phyloP scores from a whole-genome alignment of 192 early-diverging fungal species.

The Gonapodya sp. region DNA sequence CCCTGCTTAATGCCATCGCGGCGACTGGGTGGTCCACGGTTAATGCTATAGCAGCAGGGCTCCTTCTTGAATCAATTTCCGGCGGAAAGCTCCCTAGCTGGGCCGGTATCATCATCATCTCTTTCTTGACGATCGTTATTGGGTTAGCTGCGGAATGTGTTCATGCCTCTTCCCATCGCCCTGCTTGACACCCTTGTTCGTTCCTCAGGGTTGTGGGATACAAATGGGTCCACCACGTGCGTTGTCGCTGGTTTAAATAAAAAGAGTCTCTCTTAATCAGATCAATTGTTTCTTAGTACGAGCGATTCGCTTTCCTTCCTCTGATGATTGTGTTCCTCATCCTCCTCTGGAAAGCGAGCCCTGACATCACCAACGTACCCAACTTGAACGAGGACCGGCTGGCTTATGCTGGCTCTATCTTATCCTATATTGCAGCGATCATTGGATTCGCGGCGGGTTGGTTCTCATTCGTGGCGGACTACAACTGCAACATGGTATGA shows the following conservation, averaged over 20 bases:
- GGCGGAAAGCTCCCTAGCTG: not conserved
- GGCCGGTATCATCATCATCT: conserved; percentile 22
- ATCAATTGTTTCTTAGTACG: conserved; percentile 19
- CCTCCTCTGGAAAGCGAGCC: conserved; percentile 11
- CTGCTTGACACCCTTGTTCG: too few species aligned
- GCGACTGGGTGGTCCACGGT: conserved; percentile 21
- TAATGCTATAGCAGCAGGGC: conserved; percentile 24
- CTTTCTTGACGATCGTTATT: conserved; percentile 20
- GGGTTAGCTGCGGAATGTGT: conserved; percentile 13
- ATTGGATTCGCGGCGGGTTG: conserved; percentile 19
- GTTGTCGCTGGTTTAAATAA: too few species aligned
- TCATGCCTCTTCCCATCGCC: too few species aligned
- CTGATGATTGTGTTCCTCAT: not conserved
- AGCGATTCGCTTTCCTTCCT: conserved; percentile 7
- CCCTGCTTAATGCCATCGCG: conserved; percentile 22
- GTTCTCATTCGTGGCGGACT: conserved; percentile 18
- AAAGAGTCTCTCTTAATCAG: too few species aligned
- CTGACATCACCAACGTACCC: not conserved
- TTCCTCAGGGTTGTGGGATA: conserved; percentile 21
- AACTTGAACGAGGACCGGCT: conserved; percentile 12
- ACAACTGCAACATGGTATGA: conserved; percentile 13
- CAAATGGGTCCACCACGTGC: conserved; percentile 18
- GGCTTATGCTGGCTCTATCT: conserved; percentile 15
- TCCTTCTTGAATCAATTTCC: conserved; percentile 18
- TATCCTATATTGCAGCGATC: conserved; percentile 1